Evolutionary conservation across 2,329 filamentous ascomycete genomes (phyloP).

Genomic region (Dactylellina drechsleri): DNA sequence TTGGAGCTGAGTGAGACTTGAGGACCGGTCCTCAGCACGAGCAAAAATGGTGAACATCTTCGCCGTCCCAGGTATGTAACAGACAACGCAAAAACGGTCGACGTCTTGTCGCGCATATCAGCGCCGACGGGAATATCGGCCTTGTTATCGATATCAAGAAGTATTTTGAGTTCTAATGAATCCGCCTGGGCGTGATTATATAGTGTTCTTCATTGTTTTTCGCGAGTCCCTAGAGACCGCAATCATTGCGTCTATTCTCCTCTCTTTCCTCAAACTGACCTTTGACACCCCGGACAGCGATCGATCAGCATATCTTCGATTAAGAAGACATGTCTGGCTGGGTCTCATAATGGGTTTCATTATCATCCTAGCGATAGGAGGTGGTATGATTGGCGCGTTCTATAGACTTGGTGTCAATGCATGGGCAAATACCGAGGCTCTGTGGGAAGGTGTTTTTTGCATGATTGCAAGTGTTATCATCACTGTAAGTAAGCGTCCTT

Average conservation of each 20-base stretch:
- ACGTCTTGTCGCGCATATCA: too few species aligned
- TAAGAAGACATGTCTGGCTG: constrained; percentile 76
- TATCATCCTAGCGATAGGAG: constrained; percentile 73
- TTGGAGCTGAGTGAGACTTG: not conserved
- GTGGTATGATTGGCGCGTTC: constrained; percentile 76
- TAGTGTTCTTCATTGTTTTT: constrained; percentile 88
- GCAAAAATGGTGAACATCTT: constrained; percentile 75
- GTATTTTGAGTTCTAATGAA: too few species aligned
- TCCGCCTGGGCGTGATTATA: not conserved
- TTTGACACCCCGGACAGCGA: constrained; percentile 72
- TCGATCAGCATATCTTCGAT: constrained; percentile 71
- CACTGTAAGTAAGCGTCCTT: constrained; percentile 62
- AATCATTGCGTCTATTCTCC: constrained; percentile 86
- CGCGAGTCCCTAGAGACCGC: constrained; percentile 83
- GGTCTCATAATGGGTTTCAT: constrained; percentile 72
- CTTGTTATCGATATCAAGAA: too few species aligned
- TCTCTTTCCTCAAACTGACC: constrained; percentile 85
- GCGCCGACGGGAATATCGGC: too few species aligned
- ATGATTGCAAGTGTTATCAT: constrained; percentile 82
- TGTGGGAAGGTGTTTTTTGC: constrained; percentile 83
- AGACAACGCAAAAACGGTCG: constrained; percentile 2
- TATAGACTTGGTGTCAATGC: constrained; percentile 74
- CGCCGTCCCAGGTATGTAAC: constrained; percentile 70
- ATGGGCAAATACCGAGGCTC: constrained; percentile 75
- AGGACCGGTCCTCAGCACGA: constrained; percentile 1